Percentiles rank a stretch among this genome's conserved stretches.
These are phyloP conservation scores for Fusarium scirpi DNA, from an alignment of 2,329 filamentous ascomycete species.

Conservation along the genomic window DNA sequence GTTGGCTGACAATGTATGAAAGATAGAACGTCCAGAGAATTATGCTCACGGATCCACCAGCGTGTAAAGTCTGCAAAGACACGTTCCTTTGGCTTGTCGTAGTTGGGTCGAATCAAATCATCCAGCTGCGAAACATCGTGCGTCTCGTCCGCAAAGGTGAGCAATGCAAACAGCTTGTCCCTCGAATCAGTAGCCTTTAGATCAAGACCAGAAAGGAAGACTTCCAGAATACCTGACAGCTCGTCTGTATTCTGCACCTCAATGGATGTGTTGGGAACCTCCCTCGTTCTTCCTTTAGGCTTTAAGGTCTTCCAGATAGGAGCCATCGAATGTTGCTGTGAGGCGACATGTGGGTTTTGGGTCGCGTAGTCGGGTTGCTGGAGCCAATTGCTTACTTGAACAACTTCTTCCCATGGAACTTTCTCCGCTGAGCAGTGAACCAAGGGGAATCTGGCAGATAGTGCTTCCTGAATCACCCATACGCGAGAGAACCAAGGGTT, in stretches of 20 bases:
- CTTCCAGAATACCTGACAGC: conserved; percentile 18
- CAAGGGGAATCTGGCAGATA: neutral
- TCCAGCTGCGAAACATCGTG: conserved; percentile 11
- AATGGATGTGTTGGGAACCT: neutral
- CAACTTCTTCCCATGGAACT: conserved; percentile 23
- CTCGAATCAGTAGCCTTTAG: conserved; percentile 34
- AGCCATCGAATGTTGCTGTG: conserved; percentile 26
- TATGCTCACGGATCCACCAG: conserved; percentile 32
- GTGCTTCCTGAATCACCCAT: conserved; percentile 37
- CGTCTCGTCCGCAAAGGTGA: conserved; percentile 34
- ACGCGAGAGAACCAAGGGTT: conserved; percentile 36
- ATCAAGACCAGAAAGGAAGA: conserved; percentile 32
- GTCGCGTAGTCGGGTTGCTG: neutral
- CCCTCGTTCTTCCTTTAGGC: neutral
- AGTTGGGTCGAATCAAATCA: conserved; percentile 29
- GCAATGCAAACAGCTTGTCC: conserved; percentile 30
- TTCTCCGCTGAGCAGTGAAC: conserved; percentile 16
- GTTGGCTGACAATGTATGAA: conserved; percentile 26
- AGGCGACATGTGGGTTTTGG: conserved; percentile 22
- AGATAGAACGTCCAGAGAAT: conserved; percentile 24
- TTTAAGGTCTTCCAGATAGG: conserved; percentile 31
- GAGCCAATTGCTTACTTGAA: conserved; percentile 22
- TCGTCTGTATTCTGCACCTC: neutral
- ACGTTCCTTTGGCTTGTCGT: conserved; percentile 20
- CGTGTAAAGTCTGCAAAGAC: conserved; percentile 39